Evolutionary conservation across 169 alveolate genomes (phyloP).

Genomic region (Eimeria tenella): DNA sequence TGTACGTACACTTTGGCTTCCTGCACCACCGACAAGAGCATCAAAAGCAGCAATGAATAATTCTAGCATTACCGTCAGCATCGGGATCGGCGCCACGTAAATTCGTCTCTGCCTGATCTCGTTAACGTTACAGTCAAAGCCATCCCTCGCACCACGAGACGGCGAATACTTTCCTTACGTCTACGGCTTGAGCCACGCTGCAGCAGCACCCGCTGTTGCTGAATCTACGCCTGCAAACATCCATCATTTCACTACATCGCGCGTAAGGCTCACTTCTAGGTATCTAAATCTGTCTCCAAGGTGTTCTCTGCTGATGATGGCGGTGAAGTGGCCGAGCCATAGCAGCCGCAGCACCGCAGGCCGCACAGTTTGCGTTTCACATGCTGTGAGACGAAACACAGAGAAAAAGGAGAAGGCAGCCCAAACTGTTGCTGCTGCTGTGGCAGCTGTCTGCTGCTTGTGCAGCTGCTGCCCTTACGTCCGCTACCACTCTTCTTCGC

Average conservation of each 20-base stretch:
- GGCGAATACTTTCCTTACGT: neutral
- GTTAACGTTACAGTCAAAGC: no score
- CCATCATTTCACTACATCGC: no score
- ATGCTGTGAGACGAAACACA: neutral
- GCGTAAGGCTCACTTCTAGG: neutral
- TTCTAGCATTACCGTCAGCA: neutral
- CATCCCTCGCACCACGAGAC: neutral
- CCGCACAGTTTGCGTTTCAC: slow-evolving; percentile 40
- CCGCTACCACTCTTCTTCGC: no score
- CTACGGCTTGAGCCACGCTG: neutral
- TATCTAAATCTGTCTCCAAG: slow-evolving; percentile 17
- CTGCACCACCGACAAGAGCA: neutral
- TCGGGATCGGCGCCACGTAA: neutral
- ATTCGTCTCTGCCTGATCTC: neutral
- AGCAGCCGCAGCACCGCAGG: slow-evolving; percentile 57
- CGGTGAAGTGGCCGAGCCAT: slow-evolving; percentile 67
- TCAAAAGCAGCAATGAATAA: neutral
- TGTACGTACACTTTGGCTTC: slow-evolving; percentile 63
- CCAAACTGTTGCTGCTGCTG: neutral
- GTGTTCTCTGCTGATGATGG: slow-evolving; percentile 15
- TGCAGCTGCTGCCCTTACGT: neutral
- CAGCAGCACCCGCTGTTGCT: neutral
- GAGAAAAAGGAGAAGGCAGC: neutral
- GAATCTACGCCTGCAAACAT: neutral
- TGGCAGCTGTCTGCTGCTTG: neutral